Evolutionary conservation across 1,284 basidiomycete genomes (phyloP), one percentile per base, ranked within the genome.

Genomic region (Fomitopsis betulina): DNA sequence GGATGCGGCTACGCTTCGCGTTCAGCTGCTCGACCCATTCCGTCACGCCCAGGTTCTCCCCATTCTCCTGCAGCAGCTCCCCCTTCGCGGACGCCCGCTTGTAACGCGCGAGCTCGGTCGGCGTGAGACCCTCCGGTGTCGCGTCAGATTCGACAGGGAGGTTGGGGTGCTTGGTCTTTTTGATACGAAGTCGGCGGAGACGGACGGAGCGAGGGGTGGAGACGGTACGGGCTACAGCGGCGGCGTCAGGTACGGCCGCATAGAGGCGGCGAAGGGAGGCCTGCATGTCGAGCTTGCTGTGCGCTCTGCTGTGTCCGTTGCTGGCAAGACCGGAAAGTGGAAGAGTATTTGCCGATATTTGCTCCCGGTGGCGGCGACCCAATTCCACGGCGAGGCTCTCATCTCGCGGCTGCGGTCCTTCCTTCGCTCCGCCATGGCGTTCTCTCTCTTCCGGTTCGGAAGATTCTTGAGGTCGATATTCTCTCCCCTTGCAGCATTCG

Each of bases 141-240:
- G 80, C 78, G 67, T 86, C 85, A 49, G 82, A 76, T 60, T 74
- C 70, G 32, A 76, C 73, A 30, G 73, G 67, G 19, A 72, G 68
- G 37, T 77, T 74, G 38, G 30, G 73, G 66, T 39, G 63, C 60
- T 55, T 66, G 30, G 73, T 65, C 50, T 71, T 64, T 2, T 62
- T 71, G 67, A 79, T 82, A 68, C 81, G 81, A 52, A 78, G 75
- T 57, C 87, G 84, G 54, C 89, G 85, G n/a, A 82, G 75, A 55
- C 86, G 85, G 45, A 91, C 87, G 35, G 87, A 86, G 42, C 83
- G 78, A 2, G 88, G 88, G 0, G 87, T 81, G 0, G 89, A 90
- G 6, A 81, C 78, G 25, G 84, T 86, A 45, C 86, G 77, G 5
- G 89, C 87, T 51, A 72, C 71, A 0, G 79, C 77, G 13, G 86